Evolutionary conservation across 169 alveolate species (phyloP), one percentile per base, ranked within the genome.

Genomic region (Eimeria tenella): DNA sequence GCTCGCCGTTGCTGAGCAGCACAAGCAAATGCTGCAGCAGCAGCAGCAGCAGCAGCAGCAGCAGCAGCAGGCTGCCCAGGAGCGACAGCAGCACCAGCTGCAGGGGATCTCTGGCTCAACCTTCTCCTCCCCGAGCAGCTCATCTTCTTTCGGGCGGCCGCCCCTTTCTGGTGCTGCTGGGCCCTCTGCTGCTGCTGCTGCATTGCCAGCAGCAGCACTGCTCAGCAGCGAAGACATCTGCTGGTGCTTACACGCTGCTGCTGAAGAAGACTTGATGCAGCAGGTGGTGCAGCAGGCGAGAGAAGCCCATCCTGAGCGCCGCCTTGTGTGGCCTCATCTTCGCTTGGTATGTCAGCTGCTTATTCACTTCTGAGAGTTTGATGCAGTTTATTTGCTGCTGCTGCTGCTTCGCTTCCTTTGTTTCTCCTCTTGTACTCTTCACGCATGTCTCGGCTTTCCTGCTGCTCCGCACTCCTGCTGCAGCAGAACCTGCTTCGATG

Each of bases 171-270:
- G 42, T 68, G 71, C 71, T 15, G 88, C 68, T 15, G 79, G 77
- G 10, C 23, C 91, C 11, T 25, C 58, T 19, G 91, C 91, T 9
- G 65, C 92, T 6, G 65, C 81, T 5, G 62, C 92, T n/a, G 52
- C 21, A 4, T 62, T 71, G 60, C 83, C 81, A 53, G 75, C 94
- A 50, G 62, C 86, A 23, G 62, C 60, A 2, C 86, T 88, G 17
- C 75, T 74, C 53, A 73, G 83, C 68, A 75, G 83, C 89, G 89
- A 90, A 31, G 89, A 90, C 56, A 73, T 90, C 68, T 74, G 89
- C 89, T 90, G 94, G 89, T 73, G 77, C 25, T 25, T 74, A 25
- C 94, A 74, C 4, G 89, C 89, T 1, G 89, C 63, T 21, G 65
- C 81, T 5, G 94, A 90, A 60, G 90, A 58, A 73, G 89, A 65